A percentile compares a stretch with the other conserved stretches of the same genome.
These are phyloP conservation scores for Orbilia blumenaviensis DNA, from an alignment of 2,329 filamentous ascomycete genomes.

Conservation along the genomic window DNA sequence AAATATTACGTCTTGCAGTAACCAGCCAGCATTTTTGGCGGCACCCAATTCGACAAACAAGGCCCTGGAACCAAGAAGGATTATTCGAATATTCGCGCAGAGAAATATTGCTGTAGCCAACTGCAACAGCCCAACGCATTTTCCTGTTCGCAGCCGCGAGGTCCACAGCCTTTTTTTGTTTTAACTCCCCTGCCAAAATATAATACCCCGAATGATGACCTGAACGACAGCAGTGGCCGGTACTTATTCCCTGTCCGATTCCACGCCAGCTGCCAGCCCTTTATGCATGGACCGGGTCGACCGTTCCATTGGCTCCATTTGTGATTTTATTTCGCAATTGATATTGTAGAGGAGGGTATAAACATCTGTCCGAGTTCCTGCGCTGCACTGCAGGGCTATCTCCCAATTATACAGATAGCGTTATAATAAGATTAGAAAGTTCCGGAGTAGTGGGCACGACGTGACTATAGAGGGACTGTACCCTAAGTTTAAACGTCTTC, in stretches of 20 bases:
- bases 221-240: slow-evolving; percentile 20
- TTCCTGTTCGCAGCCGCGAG: slow-evolving; percentile 31
- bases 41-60: slow-evolving; percentile 45
- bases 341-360: slow-evolving; percentile 1
- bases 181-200: slow-evolving; percentile 7
- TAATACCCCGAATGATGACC: slow-evolving; percentile 29
- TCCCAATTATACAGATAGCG: background rate
- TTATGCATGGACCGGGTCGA: slow-evolving; percentile 15
- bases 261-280: slow-evolving; percentile 9
- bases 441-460: too few relatives aligned
- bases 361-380: background rate
- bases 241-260: slow-evolving; percentile 16
- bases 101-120: background rate
- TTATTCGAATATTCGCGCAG: slow-evolving; percentile 14
- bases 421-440: too few relatives aligned
- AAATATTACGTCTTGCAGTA: slow-evolving; percentile 22
- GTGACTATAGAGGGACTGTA: too few relatives aligned
- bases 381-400: too few relatives aligned
- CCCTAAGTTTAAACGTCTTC: too few relatives aligned
- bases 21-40: slow-evolving; percentile 27
- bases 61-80: slow-evolving; percentile 30
- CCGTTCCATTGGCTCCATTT: slow-evolving; percentile 10
- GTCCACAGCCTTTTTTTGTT: background rate
- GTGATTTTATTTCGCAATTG: slow-evolving; percentile 11
- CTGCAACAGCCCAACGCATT: slow-evolving; percentile 46